Base-by-base conservation (phyloP, 1,284 basidiomycete genomes). In the Athelia sp. region DNA sequence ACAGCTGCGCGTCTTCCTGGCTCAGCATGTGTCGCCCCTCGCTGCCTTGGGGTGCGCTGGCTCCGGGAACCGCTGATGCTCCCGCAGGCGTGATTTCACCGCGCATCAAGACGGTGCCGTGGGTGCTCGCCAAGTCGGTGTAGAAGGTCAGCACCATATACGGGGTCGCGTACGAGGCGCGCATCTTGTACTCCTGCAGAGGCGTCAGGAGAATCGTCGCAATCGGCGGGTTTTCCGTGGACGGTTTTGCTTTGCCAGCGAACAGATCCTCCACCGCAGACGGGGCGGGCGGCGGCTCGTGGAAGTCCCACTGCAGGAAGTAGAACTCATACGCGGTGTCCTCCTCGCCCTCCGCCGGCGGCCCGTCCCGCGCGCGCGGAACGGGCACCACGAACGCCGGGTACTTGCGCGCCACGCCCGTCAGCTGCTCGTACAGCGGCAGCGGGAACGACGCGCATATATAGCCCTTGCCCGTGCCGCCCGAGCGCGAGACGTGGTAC, bases 81-180 rank as follows among this genome's bases (percentile, higher is more conserved):
- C 79, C 67, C 2, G 78, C 70, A 1, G 89, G 83, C 0, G 93
- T 93, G 54, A 98, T 86, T 66, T 98, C 96, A 17, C 96, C 97
- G 32, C 94, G 79, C 69, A 98, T 78, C 6, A 99, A 79, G 0
- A 98, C 92, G 38, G 90, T 64, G 14, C 82, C 84, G 64, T 98
- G 95, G 4, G 85, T 85, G 22, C 76, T 64, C 1, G 85, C 80
- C 6, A 99, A 70, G 62, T 99, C 96, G 35, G 95, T 89, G 69
- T 98, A 98, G 65, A 93, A 84, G 4, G 96, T 97, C 44, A 98
- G 64, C 31, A 92, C 89, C 22, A 99, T 76, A 61, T 91, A 88
- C 0, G 96, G 95, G 32, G 93, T 94, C 2, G 96, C 92, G 68
- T 89, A 98, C 43, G 88, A 80, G 54, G 82, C 80, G 26, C 90